These are phyloP conservation scores for Backusella liffmaniae DNA, from an alignment of 192 early-diverging fungal genomes.

Conservation along the genomic window DNA sequence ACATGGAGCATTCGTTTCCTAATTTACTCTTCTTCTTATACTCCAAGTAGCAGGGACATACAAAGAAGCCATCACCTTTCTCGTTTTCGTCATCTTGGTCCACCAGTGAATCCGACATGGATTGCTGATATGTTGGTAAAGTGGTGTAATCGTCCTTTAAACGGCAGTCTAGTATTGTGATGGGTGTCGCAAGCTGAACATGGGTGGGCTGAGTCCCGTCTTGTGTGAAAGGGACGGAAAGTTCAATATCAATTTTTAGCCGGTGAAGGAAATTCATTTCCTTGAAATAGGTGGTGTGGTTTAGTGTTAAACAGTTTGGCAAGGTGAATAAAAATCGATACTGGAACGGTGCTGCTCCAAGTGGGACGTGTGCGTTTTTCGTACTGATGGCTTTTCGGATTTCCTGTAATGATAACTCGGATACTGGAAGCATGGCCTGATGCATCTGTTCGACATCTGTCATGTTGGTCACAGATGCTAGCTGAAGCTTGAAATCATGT, in stretches of 20 bases:
- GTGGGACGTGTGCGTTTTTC: constrained; percentile 22
- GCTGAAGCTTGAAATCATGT: constrained; percentile 16
- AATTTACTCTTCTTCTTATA: constrained; percentile 22
- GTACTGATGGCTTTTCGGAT: constrained; percentile 13
- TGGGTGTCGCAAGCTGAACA: constrained; percentile 23
- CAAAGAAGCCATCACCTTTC: constrained; percentile 12
- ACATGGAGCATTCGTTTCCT: constrained; percentile 12
- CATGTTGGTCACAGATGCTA: constrained; percentile 13
- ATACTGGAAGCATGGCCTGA: not conserved
- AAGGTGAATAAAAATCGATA: constrained; percentile 30
- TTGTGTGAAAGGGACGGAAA: not conserved
- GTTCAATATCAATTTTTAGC: constrained; percentile 24
- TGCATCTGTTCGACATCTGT: not conserved
- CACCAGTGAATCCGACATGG: constrained; percentile 12
- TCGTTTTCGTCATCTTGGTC: not conserved
- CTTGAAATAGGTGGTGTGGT: constrained; percentile 28
- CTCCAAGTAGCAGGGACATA: constrained; percentile 25
- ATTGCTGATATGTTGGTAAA: constrained; percentile 28
- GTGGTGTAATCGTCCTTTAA: constrained; percentile 30
- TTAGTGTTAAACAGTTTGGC: constrained; percentile 30
- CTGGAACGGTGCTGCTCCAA: constrained; percentile 13
- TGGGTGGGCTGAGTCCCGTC: not conserved
- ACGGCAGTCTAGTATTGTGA: constrained; percentile 32
- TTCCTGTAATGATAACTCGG: not conserved
- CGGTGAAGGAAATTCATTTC: constrained; percentile 30